A percentile compares a stretch with the other conserved stretches of the same genome.
These are phyloP conservation scores for Nicotiana benthamiana DNA, from an alignment of 257 asterid genomes.

Conservation along the genomic window DNA sequence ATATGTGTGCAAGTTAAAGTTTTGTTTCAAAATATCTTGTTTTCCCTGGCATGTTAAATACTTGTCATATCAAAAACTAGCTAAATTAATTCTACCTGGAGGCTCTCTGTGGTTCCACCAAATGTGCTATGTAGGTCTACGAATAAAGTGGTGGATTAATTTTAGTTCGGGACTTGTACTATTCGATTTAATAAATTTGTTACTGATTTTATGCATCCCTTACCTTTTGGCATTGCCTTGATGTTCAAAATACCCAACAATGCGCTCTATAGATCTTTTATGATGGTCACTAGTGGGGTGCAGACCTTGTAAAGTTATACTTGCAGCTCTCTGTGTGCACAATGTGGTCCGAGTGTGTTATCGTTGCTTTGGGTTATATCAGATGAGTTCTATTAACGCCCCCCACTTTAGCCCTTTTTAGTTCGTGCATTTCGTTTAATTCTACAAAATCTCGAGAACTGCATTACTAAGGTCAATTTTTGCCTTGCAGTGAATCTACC, in stretches of 20 bases:
- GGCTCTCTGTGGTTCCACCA: background rate
- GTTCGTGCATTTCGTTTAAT: background rate
- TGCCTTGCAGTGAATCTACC: conserved; percentile 31
- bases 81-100: background rate
- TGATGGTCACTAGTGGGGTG: background rate
- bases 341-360: background rate
- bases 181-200: background rate
- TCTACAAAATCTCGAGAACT: background rate
- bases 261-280: too few relatives aligned
- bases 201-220: background rate
- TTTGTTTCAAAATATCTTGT: background rate
- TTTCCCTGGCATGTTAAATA: background rate
- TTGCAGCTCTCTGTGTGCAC: background rate
- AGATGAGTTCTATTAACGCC: background rate
- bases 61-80: background rate
- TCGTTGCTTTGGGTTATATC: background rate
- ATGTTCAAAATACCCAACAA: background rate
- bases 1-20: background rate
- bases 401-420: background rate
- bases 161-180: background rate
- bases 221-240: background rate
- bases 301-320: background rate
- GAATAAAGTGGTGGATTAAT: background rate
- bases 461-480: background rate
- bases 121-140: background rate